Conservation (phyloP, 805 yeast species). For the Ogataea pini region DNA sequence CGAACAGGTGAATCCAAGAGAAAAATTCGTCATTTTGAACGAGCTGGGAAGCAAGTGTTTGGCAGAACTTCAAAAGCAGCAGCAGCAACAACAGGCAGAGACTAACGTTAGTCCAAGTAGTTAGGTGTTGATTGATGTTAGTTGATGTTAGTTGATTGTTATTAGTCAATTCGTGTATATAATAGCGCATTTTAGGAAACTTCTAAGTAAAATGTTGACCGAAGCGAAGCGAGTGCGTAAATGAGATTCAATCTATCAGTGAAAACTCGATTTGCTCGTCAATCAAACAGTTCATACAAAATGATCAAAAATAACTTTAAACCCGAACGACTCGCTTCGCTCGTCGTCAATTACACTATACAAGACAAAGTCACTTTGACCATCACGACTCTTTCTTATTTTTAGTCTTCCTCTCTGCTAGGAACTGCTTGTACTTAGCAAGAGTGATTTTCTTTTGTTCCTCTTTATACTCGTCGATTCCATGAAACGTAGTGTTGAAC, state of each 20-base stretch:
- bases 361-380: background rate
- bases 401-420: slow-evolving; percentile 38
- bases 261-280: background rate
- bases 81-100: slow-evolving; percentile 6
- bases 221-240: background rate
- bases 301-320: too few species aligned
- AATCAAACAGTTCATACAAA: too few species aligned
- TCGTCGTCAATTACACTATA: background rate
- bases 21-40: slow-evolving; percentile 65
- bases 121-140: too few species aligned
- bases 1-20: slow-evolving; percentile 58
- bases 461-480: slow-evolving; percentile 61
- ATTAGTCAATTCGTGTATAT: background rate
- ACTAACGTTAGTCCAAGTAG: slow-evolving; percentile 2
- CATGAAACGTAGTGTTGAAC: slow-evolving; percentile 70
- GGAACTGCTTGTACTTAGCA: slow-evolving; percentile 62
- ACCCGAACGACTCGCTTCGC: background rate
- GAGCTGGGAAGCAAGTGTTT: slow-evolving; percentile 46
- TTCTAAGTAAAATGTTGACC: too few species aligned
- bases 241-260: too few species aligned
- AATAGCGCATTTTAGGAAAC: too few species aligned
- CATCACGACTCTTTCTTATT: slow-evolving; percentile 2
- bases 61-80: slow-evolving; percentile 19
- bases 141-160: too few species aligned
- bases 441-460: slow-evolving; percentile 68